phyloP scores from a whole-genome alignment of 2,329 filamentous ascomycete species.

The Trichoderma lentiforme region DNA sequence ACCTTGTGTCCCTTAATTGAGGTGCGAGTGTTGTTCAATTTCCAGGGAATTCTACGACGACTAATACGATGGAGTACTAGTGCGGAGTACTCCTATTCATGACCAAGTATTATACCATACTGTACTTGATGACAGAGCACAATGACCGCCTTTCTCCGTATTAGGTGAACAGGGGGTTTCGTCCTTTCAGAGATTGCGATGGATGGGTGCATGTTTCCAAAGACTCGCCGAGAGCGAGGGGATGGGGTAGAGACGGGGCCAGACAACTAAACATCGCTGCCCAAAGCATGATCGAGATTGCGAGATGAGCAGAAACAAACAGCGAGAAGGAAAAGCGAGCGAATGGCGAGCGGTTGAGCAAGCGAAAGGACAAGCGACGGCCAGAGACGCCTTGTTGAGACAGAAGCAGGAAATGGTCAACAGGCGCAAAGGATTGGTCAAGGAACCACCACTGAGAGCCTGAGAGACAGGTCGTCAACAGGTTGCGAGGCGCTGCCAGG shows the following conservation, averaged over 20 bases:
- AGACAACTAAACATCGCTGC: not conserved
- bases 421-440: slow-evolving; percentile 1
- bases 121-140: not conserved
- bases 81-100: slow-evolving; percentile 4
- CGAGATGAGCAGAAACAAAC: not conserved
- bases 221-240: not conserved
- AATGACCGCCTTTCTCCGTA: slow-evolving; percentile 5
- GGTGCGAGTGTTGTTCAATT: not conserved
- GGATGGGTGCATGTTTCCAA: slow-evolving; percentile 1
- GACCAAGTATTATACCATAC: not conserved
- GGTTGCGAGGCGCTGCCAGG: slow-evolving; percentile 9
- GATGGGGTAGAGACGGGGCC: not conserved
- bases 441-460: not conserved
- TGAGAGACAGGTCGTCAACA: not conserved
- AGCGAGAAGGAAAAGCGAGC: not conserved
- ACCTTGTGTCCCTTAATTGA: not conserved
- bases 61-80: not conserved
- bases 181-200: slow-evolving; percentile 9
- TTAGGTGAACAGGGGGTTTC: not conserved
- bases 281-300: slow-evolving; percentile 11
- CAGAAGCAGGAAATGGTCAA: slow-evolving; percentile 1
- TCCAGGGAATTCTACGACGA: slow-evolving; percentile 9
- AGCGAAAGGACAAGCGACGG: slow-evolving; percentile 1
- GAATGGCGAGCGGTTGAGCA: not conserved
- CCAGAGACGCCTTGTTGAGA: not conserved